Evolutionary conservation across 768 basidiomycete species (phyloP).

Genomic region (Phaeotremella skinneri): DNA sequence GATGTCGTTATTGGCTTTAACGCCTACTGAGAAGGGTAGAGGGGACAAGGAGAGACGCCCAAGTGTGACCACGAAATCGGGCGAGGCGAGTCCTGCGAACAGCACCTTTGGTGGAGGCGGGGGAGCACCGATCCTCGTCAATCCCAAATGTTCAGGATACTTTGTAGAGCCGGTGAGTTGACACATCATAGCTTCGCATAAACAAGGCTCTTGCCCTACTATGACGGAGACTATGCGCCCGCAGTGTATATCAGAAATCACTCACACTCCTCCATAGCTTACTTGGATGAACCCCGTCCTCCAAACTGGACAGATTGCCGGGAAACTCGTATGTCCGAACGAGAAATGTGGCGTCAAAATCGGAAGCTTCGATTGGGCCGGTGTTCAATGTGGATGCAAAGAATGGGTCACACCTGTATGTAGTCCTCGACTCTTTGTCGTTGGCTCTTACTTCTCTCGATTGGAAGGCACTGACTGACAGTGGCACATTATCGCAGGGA

Average conservation of each 20-base stretch:
- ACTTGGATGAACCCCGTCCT: conserved; percentile 92
- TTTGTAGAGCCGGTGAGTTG: conserved; percentile 86
- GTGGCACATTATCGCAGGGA: conserved; percentile 51
- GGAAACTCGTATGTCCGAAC: conserved; percentile 91
- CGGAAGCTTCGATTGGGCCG: conserved; percentile 97
- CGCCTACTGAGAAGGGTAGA: conserved; percentile 23
- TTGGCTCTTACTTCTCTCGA: not conserved
- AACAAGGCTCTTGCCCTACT: not conserved
- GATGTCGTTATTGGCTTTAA: conserved; percentile 38
- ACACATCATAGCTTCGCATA: not conserved
- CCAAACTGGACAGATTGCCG: conserved; percentile 69
- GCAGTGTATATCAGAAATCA: not conserved
- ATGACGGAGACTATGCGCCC: not conserved
- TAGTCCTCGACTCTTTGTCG: conserved; percentile 5
- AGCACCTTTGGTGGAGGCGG: conserved; percentile 3
- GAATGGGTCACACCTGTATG: conserved; percentile 88
- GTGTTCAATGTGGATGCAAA: conserved; percentile 83
- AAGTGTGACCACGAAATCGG: conserved; percentile 3
- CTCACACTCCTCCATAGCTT: conserved; percentile 58
- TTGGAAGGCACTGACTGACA: not conserved
- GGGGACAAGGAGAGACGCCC: not conserved
- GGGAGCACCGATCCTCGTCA: conserved; percentile 56
- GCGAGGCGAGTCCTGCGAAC: conserved; percentile 5
- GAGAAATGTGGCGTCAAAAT: conserved; percentile 84
- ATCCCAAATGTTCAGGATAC: conserved; percentile 89